A percentile compares a stretch with the other conserved stretches of the same genome.
Evolutionary conservation across 345 rosid species (phyloP).

Genomic region (Populus davidiana): DNA sequence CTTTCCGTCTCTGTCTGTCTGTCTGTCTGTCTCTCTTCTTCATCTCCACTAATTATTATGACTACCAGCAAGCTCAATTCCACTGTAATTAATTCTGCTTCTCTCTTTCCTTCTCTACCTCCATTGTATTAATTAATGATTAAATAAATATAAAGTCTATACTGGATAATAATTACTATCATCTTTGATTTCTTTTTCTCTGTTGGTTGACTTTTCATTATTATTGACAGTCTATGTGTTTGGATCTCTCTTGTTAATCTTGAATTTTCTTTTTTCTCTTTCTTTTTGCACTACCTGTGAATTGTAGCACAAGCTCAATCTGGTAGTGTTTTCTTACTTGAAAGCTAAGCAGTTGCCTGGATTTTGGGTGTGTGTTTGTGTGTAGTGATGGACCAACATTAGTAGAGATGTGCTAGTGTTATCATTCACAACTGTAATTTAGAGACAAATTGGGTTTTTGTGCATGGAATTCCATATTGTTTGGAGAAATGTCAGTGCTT

Average conservation of each 20-base stretch:
- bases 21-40: neutral
- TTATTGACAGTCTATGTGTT: neutral
- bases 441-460: neutral
- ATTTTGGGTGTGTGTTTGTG: neutral
- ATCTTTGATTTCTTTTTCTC: neutral
- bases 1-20: neutral
- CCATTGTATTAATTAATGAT: neutral
- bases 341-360: neutral
- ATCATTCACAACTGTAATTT: neutral
- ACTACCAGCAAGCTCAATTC: constrained; percentile 49
- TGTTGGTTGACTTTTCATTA: neutral
- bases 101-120: neutral
- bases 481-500: neutral
- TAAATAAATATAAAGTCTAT: neutral
- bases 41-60: constrained; percentile 23
- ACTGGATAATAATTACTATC: no score
- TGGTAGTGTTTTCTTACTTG: neutral
- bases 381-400: neutral
- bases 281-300: neutral
- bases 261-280: neutral
- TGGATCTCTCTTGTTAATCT: neutral
- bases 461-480: neutral
- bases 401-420: neutral
- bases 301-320: neutral
- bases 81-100: constrained; percentile 36